Evolutionary conservation across 2,329 filamentous ascomycete genomes (phyloP), one percentile per base, ranked within the genome.

Genomic region (Alternaria viburni): DNA sequence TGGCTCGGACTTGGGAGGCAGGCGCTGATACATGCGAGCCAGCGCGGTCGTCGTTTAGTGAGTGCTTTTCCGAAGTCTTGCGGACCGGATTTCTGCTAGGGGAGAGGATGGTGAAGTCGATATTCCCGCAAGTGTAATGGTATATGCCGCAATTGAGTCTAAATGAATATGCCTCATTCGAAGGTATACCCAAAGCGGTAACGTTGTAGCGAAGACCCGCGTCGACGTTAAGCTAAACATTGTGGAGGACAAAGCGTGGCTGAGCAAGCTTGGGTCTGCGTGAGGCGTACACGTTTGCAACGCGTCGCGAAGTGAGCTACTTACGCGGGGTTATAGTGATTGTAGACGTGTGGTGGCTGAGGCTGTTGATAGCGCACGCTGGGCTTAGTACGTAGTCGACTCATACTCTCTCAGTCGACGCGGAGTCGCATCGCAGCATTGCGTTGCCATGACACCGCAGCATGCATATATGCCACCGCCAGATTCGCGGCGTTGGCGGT

Each of bases 81-180:
- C 56, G 63, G 47, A 57, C 68, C 57, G 49, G 68, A 65, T 66
- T 50, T 62, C 50, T 69, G 49, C 66, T 59, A n/a, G 45, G 57
- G 36, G 54, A 64, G 28, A 62, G 62, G 21, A 51, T 59, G 43
- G 45, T 36, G n/a, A 36, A 21, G 45, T 45, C 45, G 25, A 49
- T 43, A 32, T 36, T 44, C 43, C 32, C 32, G 32, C 32, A 41
- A 41, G 32, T 25, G 46, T 54, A 44, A 58, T 41, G 25, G 25
- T 28, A 43, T 49, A 25, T 23, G 13, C 46, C 43, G 32, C n/a
- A 44, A 41, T 41, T 41, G 36, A 41, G n/a, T 41, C 36, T 41
- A 41, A 41, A 41, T 41, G 15, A 41, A 41, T 41, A 41, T 41
- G 36, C 36, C 36, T 41, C 36, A 7, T 45, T n/a, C 47, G 21